Conservation (phyloP, 2,329 filamentous ascomycete genomes). For the Trichoderma lentiforme region DNA sequence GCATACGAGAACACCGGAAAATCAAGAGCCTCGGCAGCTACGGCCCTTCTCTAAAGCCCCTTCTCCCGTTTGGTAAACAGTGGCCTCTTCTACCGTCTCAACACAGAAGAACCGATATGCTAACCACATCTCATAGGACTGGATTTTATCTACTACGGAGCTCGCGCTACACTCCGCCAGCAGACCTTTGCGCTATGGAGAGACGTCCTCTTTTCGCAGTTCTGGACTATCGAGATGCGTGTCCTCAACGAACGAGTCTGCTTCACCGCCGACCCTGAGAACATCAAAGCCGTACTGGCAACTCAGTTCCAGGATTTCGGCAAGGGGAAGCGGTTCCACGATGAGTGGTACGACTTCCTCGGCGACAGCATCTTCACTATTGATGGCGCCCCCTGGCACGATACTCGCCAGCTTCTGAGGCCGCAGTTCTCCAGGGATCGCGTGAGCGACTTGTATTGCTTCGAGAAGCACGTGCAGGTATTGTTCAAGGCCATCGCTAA, state of each 20-base stretch:
- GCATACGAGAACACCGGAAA: slow-evolving; percentile 42
- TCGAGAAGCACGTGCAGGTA: slow-evolving; percentile 73
- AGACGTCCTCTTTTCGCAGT: slow-evolving; percentile 42
- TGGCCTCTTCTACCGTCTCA: background rate
- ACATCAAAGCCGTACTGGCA: slow-evolving; percentile 83
- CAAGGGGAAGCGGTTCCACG: slow-evolving; percentile 72
- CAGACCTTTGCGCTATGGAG: slow-evolving; percentile 62
- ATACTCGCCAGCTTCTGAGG: slow-evolving; percentile 74
- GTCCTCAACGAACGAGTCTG: slow-evolving; percentile 58
- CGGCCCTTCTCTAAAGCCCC: slow-evolving; percentile 35
- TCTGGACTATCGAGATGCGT: slow-evolving; percentile 60
- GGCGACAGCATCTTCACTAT: slow-evolving; percentile 75
- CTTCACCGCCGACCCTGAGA: slow-evolving; percentile 80
- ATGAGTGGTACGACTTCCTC: slow-evolving; percentile 71
- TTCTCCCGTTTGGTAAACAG: slow-evolving; percentile 45
- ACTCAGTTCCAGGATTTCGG: slow-evolving; percentile 82
- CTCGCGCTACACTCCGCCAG: slow-evolving; percentile 51
- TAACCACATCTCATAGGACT: slow-evolving; percentile 43
- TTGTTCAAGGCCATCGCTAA: slow-evolving; percentile 67
- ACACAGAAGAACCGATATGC: background rate
- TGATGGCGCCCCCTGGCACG: slow-evolving; percentile 75
- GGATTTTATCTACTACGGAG: slow-evolving; percentile 59
- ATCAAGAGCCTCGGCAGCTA: slow-evolving; percentile 46
- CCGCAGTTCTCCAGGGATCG: slow-evolving; percentile 86
- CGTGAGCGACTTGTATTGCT: slow-evolving; percentile 74